A percentile compares a stretch with the other conserved stretches of the same genome.
Evolutionary conservation across 495 filamentous ascomycete genomes (phyloP).

Genomic region (Hyaloscypha hepaticicola): DNA sequence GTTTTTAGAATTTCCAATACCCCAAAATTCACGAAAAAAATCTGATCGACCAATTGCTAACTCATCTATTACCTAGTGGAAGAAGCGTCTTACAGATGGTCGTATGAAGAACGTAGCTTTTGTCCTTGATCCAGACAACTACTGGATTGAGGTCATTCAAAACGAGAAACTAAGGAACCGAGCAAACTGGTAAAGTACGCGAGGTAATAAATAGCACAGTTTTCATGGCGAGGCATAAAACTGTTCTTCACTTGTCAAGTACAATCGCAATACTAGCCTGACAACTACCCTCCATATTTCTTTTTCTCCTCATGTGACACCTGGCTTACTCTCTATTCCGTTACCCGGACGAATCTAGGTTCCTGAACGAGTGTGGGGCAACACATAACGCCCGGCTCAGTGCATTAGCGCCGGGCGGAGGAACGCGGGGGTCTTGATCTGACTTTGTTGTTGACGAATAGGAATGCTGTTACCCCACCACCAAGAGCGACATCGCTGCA

Average conservation of each 20-base stretch:
- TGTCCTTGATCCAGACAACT: slow-evolving; percentile 86
- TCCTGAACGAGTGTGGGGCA: slow-evolving; percentile 18
- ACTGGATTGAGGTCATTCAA: slow-evolving; percentile 86
- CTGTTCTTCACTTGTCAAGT: slow-evolving; percentile 7
- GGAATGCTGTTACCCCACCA: slow-evolving; percentile 12
- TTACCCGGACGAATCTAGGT: background rate
- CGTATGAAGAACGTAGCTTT: slow-evolving; percentile 96
- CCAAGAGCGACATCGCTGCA: slow-evolving; percentile 19
- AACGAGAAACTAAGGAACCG: slow-evolving; percentile 52
- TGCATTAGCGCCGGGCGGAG: slow-evolving; percentile 7
- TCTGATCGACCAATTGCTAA: too few relatives aligned
- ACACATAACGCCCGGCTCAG: background rate
- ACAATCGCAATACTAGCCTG: background rate
- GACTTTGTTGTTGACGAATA: background rate
- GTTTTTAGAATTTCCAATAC: too few relatives aligned
- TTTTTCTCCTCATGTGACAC: slow-evolving; percentile 11
- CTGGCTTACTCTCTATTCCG: background rate
- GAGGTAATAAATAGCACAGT: background rate
- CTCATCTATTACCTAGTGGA: too few relatives aligned
- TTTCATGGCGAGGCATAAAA: background rate
- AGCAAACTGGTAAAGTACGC: slow-evolving; percentile 43
- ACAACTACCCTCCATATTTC: background rate
- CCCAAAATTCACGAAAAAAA: too few relatives aligned
- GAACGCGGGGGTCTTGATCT: slow-evolving; percentile 9
- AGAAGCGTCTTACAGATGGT: slow-evolving; percentile 90